Conservation (phyloP, 2,329 filamentous ascomycete species). For the Curvularia sp. region DNA sequence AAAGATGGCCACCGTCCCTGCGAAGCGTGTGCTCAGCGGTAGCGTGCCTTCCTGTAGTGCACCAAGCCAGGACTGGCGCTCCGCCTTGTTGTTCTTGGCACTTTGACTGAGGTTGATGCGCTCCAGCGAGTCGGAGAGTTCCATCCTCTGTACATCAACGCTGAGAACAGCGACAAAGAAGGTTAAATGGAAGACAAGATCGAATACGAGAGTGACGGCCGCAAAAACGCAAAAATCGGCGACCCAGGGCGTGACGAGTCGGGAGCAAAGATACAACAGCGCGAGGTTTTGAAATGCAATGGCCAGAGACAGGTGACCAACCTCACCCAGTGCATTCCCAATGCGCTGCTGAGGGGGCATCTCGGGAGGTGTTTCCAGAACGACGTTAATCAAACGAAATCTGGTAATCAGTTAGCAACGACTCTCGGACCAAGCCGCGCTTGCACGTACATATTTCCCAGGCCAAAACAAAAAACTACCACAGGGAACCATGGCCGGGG, state of each 20-base stretch:
- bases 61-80: conserved; percentile 64
- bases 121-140: conserved; percentile 75
- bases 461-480: conserved; percentile 76
- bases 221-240: conserved; percentile 79
- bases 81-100: conserved; percentile 59
- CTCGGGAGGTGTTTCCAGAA: conserved; percentile 74
- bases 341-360: conserved; percentile 73
- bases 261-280: conserved; percentile 71
- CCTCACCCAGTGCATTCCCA: conserved; percentile 75
- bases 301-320: conserved; percentile 72
- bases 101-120: conserved; percentile 45
- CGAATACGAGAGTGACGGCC: conserved; percentile 75
- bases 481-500: conserved; percentile 77
- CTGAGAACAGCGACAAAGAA: conserved; percentile 82
- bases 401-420: conserved; percentile 39
- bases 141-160: conserved; percentile 77
- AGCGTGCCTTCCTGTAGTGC: conserved; percentile 69
- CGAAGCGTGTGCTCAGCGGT: conserved; percentile 74
- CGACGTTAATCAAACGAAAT: conserved; percentile 78
- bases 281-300: conserved; percentile 73
- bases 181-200: conserved; percentile 79
- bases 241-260: conserved; percentile 72
- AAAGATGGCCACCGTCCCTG: conserved; percentile 75
- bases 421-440: not conserved
- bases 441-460: conserved; percentile 70